Conservation (phyloP, 768 basidiomycete genomes). For the Xerocomus spinulosus region DNA sequence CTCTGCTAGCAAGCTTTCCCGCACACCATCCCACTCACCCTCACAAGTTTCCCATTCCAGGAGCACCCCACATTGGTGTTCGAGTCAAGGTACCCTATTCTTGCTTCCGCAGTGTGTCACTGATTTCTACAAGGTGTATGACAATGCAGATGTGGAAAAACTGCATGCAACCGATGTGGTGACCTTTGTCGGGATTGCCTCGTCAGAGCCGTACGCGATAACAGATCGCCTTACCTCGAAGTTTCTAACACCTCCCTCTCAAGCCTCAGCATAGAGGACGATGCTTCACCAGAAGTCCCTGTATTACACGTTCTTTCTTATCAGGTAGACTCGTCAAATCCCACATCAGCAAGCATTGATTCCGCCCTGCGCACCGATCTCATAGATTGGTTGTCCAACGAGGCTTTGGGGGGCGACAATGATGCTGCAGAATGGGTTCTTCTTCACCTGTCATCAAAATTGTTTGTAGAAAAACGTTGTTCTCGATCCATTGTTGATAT, state of each 20-base stretch:
- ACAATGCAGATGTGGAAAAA: slow-evolving; percentile 36
- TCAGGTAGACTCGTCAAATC: slow-evolving; percentile 1
- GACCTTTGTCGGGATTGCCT: slow-evolving; percentile 71
- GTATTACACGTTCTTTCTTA: slow-evolving; percentile 67
- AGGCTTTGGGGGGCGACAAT: slow-evolving; percentile 63
- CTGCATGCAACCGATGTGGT: slow-evolving; percentile 59
- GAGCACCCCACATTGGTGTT: slow-evolving; percentile 55
- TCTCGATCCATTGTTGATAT: slow-evolving; percentile 1
- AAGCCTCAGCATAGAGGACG: slow-evolving; percentile 39
- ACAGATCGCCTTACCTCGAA: neutral
- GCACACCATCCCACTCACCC: slow-evolving; percentile 31
- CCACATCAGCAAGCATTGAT: slow-evolving; percentile 6
- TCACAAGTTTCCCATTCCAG: slow-evolving; percentile 64
- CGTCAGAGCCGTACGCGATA: slow-evolving; percentile 55
- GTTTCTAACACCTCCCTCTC: slow-evolving; percentile 19
- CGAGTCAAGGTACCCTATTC: slow-evolving; percentile 57
- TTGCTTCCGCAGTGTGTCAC: neutral
- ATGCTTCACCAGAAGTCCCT: slow-evolving; percentile 41
- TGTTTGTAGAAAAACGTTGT: slow-evolving; percentile 43
- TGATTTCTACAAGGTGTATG: slow-evolving; percentile 50
- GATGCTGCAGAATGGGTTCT: slow-evolving; percentile 75
- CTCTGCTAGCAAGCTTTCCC: slow-evolving; percentile 21
- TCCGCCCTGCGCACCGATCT: slow-evolving; percentile 45
- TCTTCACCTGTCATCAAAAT: slow-evolving; percentile 52
- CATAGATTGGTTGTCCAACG: slow-evolving; percentile 67